These are phyloP conservation scores for Zygoascus ofunaensis DNA, from an alignment of 805 yeast species.

Conservation along the genomic window DNA sequence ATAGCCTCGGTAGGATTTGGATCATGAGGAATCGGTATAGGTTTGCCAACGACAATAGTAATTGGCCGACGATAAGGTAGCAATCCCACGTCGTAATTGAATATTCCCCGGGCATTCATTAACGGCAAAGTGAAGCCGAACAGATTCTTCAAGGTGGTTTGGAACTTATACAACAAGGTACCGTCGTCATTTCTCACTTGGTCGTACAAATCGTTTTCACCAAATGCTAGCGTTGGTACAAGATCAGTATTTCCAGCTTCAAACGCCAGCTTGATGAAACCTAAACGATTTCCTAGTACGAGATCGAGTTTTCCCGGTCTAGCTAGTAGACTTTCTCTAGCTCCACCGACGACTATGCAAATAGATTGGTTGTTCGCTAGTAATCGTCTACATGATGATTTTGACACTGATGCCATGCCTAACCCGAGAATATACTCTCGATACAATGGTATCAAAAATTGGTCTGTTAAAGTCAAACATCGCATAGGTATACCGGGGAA, in stretches of 20 bases:
- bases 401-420: slow-evolving; percentile 81
- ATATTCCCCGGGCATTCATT: slow-evolving; percentile 84
- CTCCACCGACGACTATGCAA: slow-evolving; percentile 92
- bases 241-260: slow-evolving; percentile 65
- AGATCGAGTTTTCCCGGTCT: slow-evolving; percentile 52
- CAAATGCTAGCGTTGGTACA: slow-evolving; percentile 87
- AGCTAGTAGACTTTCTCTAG: slow-evolving; percentile 74
- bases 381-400: slow-evolving; percentile 56
- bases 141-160: slow-evolving; percentile 58
- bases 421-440: slow-evolving; percentile 74
- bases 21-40: slow-evolving; percentile 32
- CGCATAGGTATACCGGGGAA: slow-evolving; percentile 83
- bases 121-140: slow-evolving; percentile 85
- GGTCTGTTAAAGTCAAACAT: slow-evolving; percentile 70
- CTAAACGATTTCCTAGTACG: slow-evolving; percentile 69
- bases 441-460: slow-evolving; percentile 78
- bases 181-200: slow-evolving; percentile 37
- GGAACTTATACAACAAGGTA: slow-evolving; percentile 47
- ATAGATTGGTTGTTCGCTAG: slow-evolving; percentile 62
- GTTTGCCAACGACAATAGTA: slow-evolving; percentile 48
- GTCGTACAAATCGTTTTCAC: slow-evolving; percentile 64
- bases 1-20: slow-evolving; percentile 39
- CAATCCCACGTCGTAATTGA: slow-evolving; percentile 86
- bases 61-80: slow-evolving; percentile 79
- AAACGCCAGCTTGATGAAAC: slow-evolving; percentile 81